Evolutionary conservation across 2,329 filamentous ascomycete species (phyloP).

Genomic region (Fusarium lateritium): DNA sequence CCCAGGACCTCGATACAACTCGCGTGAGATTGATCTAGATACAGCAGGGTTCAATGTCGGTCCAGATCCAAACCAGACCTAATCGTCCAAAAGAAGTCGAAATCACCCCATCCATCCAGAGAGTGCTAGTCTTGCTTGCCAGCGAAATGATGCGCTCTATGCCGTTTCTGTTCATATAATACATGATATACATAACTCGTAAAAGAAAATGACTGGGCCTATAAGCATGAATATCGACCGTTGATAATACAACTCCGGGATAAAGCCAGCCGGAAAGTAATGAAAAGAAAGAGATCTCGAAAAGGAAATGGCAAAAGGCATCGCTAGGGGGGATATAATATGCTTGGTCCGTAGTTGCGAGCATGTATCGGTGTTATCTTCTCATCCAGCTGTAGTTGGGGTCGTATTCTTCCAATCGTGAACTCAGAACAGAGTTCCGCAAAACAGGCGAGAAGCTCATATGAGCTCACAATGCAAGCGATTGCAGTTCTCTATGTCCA

Average conservation of each 20-base stretch:
- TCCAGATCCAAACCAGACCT: conserved; percentile 14
- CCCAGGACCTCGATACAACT: not conserved
- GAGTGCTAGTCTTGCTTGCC: conserved; percentile 4
- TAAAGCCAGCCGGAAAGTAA: not conserved
- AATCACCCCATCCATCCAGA: conserved; percentile 8
- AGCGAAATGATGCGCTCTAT: not conserved
- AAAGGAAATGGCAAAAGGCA: conserved; percentile 13
- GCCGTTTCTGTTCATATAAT: conserved; percentile 5
- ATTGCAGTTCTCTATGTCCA: conserved; percentile 7
- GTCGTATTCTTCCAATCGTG: conserved; percentile 28
- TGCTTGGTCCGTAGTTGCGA: conserved; percentile 8
- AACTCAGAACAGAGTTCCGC: conserved; percentile 16
- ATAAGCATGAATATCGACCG: not conserved
- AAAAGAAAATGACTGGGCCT: not conserved
- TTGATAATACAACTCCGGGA: not conserved
- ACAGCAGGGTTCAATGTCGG: not conserved
- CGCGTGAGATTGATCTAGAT: conserved; percentile 2
- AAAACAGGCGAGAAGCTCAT: conserved; percentile 15
- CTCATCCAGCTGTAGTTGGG: conserved; percentile 25
- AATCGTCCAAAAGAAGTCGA: conserved; percentile 16
- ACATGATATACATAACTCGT: conserved; percentile 7
- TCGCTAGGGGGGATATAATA: conserved; percentile 1
- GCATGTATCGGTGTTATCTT: conserved; percentile 15
- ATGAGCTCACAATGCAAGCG: conserved; percentile 5
- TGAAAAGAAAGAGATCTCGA: conserved; percentile 20